These are phyloP conservation scores for Madurella mycetomatis DNA, from an alignment of 2,329 filamentous ascomycete genomes.

Conservation along the genomic window DNA sequence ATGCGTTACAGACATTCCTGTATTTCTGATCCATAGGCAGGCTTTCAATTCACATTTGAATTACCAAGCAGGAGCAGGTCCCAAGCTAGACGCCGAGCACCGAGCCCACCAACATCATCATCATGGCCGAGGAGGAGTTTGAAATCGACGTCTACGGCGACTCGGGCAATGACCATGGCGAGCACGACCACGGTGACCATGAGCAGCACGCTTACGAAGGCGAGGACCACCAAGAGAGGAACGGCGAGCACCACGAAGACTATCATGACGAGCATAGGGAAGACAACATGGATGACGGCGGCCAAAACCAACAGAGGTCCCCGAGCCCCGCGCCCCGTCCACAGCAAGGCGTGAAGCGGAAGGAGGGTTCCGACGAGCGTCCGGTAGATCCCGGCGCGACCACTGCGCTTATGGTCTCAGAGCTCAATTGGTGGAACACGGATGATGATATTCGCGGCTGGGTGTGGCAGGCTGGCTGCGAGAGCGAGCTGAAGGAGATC, in stretches of 20 bases:
- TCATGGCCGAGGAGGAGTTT: slow-evolving; percentile 66
- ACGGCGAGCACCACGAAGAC: slow-evolving; percentile 35
- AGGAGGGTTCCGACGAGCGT: slow-evolving; percentile 55
- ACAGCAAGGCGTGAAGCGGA: slow-evolving; percentile 57
- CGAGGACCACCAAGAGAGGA: slow-evolving; percentile 19
- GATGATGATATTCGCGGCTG: slow-evolving; percentile 93
- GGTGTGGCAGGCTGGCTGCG: slow-evolving; percentile 72
- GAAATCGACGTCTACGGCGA: slow-evolving; percentile 71
- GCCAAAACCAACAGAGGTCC: slow-evolving; percentile 30
- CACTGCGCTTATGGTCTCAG: slow-evolving; percentile 76
- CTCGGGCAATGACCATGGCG: slow-evolving; percentile 43
- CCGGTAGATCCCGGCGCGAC: slow-evolving; percentile 57
- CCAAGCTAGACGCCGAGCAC: background rate
- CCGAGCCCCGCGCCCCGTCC: slow-evolving; percentile 34
- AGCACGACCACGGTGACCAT: slow-evolving; percentile 38
- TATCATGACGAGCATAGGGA: slow-evolving; percentile 36
- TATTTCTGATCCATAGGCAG: slow-evolving; percentile 33
- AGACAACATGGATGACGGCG: slow-evolving; percentile 29
- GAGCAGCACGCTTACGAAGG: slow-evolving; percentile 29
- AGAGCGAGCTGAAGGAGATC: slow-evolving; percentile 83
- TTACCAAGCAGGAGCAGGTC: slow-evolving; percentile 14
- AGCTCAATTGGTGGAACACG: slow-evolving; percentile 94
- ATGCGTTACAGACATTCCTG: slow-evolving; percentile 37
- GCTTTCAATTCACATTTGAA: slow-evolving; percentile 29
- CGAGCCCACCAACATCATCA: slow-evolving; percentile 1